phyloP scores from a whole-genome alignment of 73 alveolate species.

The Tetrahymena borealis region DNA sequence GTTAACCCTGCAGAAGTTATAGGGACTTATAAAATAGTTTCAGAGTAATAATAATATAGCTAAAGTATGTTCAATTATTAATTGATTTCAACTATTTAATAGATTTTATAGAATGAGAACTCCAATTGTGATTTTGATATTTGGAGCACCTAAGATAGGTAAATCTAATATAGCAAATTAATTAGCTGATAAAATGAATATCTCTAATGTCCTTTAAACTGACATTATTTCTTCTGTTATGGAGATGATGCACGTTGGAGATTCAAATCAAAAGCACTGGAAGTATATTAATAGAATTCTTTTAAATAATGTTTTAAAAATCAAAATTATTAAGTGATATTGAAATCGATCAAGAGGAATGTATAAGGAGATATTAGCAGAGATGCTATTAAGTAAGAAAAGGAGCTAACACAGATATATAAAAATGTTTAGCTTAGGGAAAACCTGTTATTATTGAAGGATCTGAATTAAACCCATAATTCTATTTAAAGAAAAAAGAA shows the following conservation, averaged over 20 bases:
- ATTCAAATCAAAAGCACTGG: conserved; percentile 1
- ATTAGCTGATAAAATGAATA: conserved; percentile 60
- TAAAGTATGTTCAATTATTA: too few species aligned
- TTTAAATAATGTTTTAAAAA: neutral
- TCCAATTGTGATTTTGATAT: conserved; percentile 58
- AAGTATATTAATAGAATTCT: neutral
- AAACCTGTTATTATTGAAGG: neutral
- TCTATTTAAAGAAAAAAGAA: neutral
- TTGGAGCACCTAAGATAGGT: conserved; percentile 65
- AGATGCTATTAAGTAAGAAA: neutral
- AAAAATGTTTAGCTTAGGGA: neutral
- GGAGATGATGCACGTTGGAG: conserved; percentile 34
- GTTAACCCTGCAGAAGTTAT: conserved; percentile 47
- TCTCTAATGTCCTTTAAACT: conserved; percentile 59
- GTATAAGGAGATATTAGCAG: neutral
- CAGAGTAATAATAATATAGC: conserved; percentile 20
- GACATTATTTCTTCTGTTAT: conserved; percentile 51
- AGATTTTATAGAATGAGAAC: conserved; percentile 56
- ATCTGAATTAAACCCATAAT: neutral
- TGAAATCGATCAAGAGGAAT: neutral
- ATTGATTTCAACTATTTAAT: neutral
- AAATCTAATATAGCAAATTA: conserved; percentile 54
- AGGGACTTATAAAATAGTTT: conserved; percentile 55
- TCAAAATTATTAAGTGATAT: neutral
- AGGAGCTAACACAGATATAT: neutral